Evolutionary conservation across 1,139 yeast species (phyloP).

Genomic region (Saccharomycopsis hybrid): DNA sequence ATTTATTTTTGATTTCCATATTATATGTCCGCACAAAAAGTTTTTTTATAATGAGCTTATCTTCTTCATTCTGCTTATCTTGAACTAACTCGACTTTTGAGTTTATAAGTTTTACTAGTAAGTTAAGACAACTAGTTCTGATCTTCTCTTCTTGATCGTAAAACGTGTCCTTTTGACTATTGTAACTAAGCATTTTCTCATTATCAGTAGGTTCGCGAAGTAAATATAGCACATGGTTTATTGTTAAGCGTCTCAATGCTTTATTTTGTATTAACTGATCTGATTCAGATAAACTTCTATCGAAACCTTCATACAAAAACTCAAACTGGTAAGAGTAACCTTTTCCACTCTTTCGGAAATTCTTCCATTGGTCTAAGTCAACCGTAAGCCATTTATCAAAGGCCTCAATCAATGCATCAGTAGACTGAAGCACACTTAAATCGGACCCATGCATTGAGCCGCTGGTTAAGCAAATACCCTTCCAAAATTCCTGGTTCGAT

Average conservation of each 20-base stretch:
- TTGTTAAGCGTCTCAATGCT: background rate
- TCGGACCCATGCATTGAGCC: slow-evolving; percentile 58
- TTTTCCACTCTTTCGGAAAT: no score
- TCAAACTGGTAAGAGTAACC: no score
- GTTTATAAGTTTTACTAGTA: slow-evolving; percentile 13
- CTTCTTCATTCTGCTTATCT: background rate
- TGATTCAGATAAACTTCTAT: no score
- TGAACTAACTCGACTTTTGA: slow-evolving; percentile 7
- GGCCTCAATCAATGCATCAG: slow-evolving; percentile 37
- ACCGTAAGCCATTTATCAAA: slow-evolving; percentile 23
- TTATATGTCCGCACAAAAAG: slow-evolving; percentile 13
- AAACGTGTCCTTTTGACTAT: slow-evolving; percentile 2
- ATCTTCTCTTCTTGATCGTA: slow-evolving; percentile 13
- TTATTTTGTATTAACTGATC: no score
- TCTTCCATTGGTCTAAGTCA: no score
- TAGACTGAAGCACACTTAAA: slow-evolving; percentile 39
- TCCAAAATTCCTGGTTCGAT: slow-evolving; percentile 40
- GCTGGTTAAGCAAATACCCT: slow-evolving; percentile 48
- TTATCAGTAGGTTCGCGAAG: background rate
- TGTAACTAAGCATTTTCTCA: slow-evolving; percentile 4
- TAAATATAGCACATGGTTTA: slow-evolving; percentile 2
- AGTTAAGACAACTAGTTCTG: slow-evolving; percentile 12
- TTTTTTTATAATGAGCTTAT: slow-evolving; percentile 5
- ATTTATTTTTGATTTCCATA: slow-evolving; percentile 16
- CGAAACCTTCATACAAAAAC: no score